Evolutionary conservation across 495 filamentous ascomycete species (phyloP), one percentile per base, ranked within the genome.

Genomic region (Xylaria castorea): DNA sequence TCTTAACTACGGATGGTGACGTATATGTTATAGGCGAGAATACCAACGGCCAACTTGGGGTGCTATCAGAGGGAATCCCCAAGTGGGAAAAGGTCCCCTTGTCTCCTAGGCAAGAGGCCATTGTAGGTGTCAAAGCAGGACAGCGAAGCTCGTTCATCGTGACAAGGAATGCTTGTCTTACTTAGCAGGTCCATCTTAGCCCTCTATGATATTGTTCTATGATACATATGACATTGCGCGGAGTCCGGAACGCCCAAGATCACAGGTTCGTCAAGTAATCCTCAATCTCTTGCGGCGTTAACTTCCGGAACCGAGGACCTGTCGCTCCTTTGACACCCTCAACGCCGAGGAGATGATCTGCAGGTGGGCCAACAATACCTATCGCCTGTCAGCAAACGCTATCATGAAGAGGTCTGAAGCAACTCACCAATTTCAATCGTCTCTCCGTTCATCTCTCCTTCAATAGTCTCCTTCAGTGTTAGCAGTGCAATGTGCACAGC

Each of bases 361-460:
- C 96, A 62, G 96, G 96, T 42, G 94, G 93, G 22, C 96, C 96
- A 76, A 99, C 94, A 76, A 99, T 98, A 71, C 94, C 94, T 96
- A 71, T 18, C 60, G 60, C 73, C 61, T 71, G 80, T 88, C 81
- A 87, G 81, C 60, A 79, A 73, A 25, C 16, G 58, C 32, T 55
- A 25, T 61, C 18, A 57, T 36, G 0, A 25, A 67, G 38, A 44
- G 27, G 30, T 3, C 14, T 6, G 53, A 53, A 71, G 1, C 46
- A 55, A 73, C 91, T 83, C 79, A 95, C 95, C 95, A 78, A 99
- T 97, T 86, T 99, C 96, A 76, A 99, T 95, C 51, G 96, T 98
- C 82, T 98, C 97, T 63, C 96, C 96, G 78, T 93, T 98, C 96
- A 98, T 98, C 85, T 99, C 96, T 32, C 96, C 96, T 83, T 98